These are phyloP conservation scores for Trapa bicornis DNA, from an alignment of 345 rosid genomes.

Conservation along the genomic window DNA sequence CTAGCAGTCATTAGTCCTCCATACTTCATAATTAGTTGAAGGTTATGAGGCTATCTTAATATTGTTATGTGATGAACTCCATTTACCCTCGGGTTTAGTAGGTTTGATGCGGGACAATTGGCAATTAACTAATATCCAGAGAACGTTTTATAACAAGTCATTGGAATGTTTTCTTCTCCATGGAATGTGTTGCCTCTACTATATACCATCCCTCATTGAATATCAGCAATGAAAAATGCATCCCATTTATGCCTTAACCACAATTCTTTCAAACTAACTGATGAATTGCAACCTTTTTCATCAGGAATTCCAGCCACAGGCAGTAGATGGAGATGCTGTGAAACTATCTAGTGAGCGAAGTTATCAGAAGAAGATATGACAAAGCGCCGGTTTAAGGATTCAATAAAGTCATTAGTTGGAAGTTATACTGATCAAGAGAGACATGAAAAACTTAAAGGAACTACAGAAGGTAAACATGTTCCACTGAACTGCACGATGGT, in stretches of 20 bases:
- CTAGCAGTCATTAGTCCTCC: too few species aligned
- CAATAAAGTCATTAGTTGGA: constrained; percentile 62
- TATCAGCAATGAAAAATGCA: not conserved
- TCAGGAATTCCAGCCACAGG: constrained; percentile 9
- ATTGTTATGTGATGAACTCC: too few species aligned
- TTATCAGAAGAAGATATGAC: constrained; percentile 35
- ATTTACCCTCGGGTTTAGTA: not conserved
- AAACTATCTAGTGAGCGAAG: not conserved
- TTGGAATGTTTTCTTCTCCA: not conserved
- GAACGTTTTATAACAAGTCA: not conserved
- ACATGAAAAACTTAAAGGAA: constrained; percentile 59
- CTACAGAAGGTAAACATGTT: constrained; percentile 40
- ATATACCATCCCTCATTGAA: not conserved
- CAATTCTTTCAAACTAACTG: not conserved
- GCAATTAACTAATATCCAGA: not conserved
- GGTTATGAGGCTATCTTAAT: too few species aligned
- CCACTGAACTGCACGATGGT: too few species aligned
- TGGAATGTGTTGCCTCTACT: not conserved
- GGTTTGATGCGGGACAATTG: not conserved
- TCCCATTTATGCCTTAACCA: not conserved
- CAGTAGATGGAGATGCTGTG: constrained; percentile 16
- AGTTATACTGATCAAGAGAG: constrained; percentile 60
- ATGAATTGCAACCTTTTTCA: constrained; percentile 3
- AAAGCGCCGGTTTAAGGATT: constrained; percentile 42
- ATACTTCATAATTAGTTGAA: too few species aligned